Conservation (phyloP, 495 filamentous ascomycete genomes). For the Beverwykella pulmonaria region DNA sequence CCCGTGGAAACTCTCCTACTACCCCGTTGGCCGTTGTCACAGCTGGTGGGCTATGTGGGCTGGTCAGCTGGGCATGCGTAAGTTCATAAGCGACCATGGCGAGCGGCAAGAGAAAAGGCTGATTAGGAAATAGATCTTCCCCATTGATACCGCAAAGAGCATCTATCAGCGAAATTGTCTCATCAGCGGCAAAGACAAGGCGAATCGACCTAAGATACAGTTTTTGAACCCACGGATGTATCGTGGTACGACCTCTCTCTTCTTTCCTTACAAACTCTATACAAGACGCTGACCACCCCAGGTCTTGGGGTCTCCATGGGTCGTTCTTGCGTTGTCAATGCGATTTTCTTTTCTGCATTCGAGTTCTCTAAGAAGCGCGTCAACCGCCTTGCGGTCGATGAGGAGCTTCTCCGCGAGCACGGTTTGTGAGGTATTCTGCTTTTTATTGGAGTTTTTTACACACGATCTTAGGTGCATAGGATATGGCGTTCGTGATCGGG, state of each 20-base stretch:
- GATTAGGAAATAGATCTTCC: slow-evolving; percentile 58
- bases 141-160: slow-evolving; percentile 81
- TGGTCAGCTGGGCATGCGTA: slow-evolving; percentile 81
- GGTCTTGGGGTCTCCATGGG: slow-evolving; percentile 79
- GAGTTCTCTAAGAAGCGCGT: slow-evolving; percentile 74
- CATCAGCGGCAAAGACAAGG: slow-evolving; percentile 63
- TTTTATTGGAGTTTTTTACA: background rate
- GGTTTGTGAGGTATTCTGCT: slow-evolving; percentile 7
- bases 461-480: slow-evolving; percentile 5
- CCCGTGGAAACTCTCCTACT: slow-evolving; percentile 68
- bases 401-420: slow-evolving; percentile 31
- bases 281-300: slow-evolving; percentile 35
- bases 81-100: slow-evolving; percentile 42
- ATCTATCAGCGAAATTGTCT: slow-evolving; percentile 81
- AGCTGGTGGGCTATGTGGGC: slow-evolving; percentile 76
- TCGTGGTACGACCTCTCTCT: slow-evolving; percentile 46
- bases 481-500: slow-evolving; percentile 4
- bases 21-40: slow-evolving; percentile 72
- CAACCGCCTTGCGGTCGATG: slow-evolving; percentile 57
- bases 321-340: slow-evolving; percentile 71
- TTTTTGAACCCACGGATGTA: slow-evolving; percentile 77
- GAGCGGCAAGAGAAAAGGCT: background rate
- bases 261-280: background rate
- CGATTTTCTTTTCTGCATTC: slow-evolving; percentile 78
- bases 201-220: slow-evolving; percentile 65